Evolutionary conservation across 1,284 basidiomycete genomes (phyloP), one percentile per base, ranked within the genome.

Genomic region (Microbotryum intermedium): DNA sequence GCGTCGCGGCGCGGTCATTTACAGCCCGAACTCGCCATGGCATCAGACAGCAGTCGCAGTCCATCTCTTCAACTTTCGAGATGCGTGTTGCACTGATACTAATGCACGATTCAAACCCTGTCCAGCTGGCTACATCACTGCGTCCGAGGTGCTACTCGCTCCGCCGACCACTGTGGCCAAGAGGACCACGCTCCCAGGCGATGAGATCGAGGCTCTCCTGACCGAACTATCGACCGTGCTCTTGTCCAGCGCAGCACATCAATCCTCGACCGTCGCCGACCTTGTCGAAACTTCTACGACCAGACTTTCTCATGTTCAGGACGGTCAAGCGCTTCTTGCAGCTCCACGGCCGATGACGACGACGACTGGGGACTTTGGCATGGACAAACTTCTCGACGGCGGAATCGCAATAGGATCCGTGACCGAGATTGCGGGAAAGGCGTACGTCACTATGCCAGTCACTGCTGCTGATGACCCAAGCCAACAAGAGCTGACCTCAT

Each of bases 371-470:
- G 66, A 67, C 26, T n/a, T 46, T 0, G 52, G 53, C 10, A 23
- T 67, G 25, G 66, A 67, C 34, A 23, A 16, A 4, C 29, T 67
- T 26, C 50, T 67, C 7, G 63, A 57, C 16, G 59, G 58, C 18
- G 66, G 66, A 2, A 42, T 67, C 18, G 44, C 53, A 6, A 16
- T 57, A 8, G 63, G 66, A 4, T 49, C 23, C 44, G 6, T 67
- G 23, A 67, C 66, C 0, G 66, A 67, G 51, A 34, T 67, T 3
- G 66, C 63, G 1, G 66, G 66, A 20, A 59, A 66, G 21, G 57
- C 66, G 65, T 64, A 48, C 25, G 65, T 62, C n/a, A 13, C 8
- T 47, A 21, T 4, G 6, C 20, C 30, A 7, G 20, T 18, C 6
- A 4, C 26, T 26, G n/a, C n/a, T 26, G 13, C 13, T 49, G 44